phyloP scores from a whole-genome alignment of 768 basidiomycete genomes.

The Mycena kentingensis region DNA sequence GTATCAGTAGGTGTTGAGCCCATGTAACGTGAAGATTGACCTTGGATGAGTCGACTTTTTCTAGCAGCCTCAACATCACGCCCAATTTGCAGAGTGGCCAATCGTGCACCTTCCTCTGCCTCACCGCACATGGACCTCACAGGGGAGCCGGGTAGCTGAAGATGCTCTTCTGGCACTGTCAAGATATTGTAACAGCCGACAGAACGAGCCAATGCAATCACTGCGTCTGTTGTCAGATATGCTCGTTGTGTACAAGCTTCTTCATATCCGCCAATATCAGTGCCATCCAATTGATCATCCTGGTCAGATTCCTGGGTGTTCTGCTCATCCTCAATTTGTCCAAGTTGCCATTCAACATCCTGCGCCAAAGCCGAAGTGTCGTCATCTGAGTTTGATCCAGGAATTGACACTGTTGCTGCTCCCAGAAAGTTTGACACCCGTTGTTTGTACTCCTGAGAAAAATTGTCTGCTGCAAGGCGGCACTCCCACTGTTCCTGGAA shows the following conservation, averaged over 20 bases:
- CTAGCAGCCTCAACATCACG: too few relatives aligned
- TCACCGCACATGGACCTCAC: too few relatives aligned
- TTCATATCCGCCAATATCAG: neutral
- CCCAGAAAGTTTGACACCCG: neutral
- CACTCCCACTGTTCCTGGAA: constrained; percentile 20
- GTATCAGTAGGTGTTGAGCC: too few relatives aligned
- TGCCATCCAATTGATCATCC: neutral
- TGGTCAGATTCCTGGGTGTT: neutral
- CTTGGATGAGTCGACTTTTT: too few relatives aligned
- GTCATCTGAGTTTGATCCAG: neutral
- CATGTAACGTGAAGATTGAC: too few relatives aligned
- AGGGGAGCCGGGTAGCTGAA: too few relatives aligned
- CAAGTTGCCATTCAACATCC: constrained; percentile 9
- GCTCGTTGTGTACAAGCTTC: neutral
- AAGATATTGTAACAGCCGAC: neutral
- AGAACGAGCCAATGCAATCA: constrained; percentile 2
- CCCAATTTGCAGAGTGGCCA: too few relatives aligned
- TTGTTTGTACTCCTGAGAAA: constrained; percentile 7
- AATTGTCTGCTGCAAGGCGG: constrained; percentile 10
- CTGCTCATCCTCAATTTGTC: constrained; percentile 3
- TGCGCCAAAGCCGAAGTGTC: neutral
- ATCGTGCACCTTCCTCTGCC: too few relatives aligned
- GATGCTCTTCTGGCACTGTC: too few relatives aligned
- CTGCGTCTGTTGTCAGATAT: neutral
- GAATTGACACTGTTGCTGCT: neutral